Evolutionary conservation across 805 yeast species (phyloP), one percentile per base, ranked within the genome.

Genomic region (Brettanomyces nanus): DNA sequence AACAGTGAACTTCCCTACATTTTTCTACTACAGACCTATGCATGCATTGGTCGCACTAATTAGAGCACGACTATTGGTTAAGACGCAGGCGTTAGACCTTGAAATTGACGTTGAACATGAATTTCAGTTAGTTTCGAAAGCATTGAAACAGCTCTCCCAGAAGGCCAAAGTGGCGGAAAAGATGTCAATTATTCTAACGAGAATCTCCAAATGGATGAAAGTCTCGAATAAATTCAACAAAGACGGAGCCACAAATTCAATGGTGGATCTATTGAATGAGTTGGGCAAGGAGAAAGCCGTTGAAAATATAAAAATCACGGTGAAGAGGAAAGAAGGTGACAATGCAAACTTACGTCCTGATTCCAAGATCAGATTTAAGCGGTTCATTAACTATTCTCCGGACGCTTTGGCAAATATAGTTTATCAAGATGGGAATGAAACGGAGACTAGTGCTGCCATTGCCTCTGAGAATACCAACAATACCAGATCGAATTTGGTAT

Each of bases 241-340:
- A 22, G 54, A 53, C 37, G 79, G 80, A 14, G 79, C 76, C 31
- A 60, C 66, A n/a, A 68, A 69, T 42, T 77, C 80, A 11, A 72
- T 74, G 59, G 60, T 75, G 41, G 68, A 66, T 28, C 56, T 76
- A 32, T 53, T 69, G 40, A 72, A 75, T 45, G 78, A 76, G 52
- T 63, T 74, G 38, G 78, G 71, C 7, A 64, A 65, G 36, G 77
- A 73, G 44, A 66, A 59, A 36, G 67, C 66, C 2, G 58, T 63
- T n/a, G 67, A 63, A 40, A 54, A 46, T 36, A 56, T 60, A 35
- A 52, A 41, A 35, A 41, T 54, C 20, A 48, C 54, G 7, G 28
- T 50, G 38, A 46, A 45, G 39, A 47, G 46, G 27, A 46, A 39
- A 21, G 51, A 44, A 23, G 58, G 59, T 13, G 59, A 56, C 40